A percentile compares a stretch with the other conserved stretches of the same genome.
These are phyloP conservation scores for Macrophomina tecta DNA, from an alignment of 2,329 filamentous ascomycete genomes.

Conservation along the genomic window DNA sequence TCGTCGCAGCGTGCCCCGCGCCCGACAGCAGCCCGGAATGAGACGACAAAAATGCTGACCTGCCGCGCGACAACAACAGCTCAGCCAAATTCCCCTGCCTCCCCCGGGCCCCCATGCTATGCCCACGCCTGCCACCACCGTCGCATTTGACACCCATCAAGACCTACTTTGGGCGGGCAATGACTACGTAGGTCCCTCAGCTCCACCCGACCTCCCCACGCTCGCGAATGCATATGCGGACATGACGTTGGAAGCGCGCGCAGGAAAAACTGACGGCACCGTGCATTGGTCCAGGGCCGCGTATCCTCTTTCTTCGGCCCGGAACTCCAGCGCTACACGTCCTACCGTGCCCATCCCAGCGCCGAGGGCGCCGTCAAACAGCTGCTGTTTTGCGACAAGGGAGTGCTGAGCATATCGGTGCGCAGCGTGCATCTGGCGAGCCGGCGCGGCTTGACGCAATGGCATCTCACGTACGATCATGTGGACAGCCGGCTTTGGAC, in stretches of 20 bases:
- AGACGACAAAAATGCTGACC: not conserved
- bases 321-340: constrained; percentile 88
- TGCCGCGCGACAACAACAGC: constrained; percentile 55
- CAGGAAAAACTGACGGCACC: not conserved
- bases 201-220: not conserved
- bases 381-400: constrained; percentile 88
- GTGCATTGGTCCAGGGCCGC: constrained; percentile 70
- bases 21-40: not conserved
- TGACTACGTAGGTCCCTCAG: constrained; percentile 70
- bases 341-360: constrained; percentile 78
- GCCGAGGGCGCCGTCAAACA: constrained; percentile 83
- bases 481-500: not conserved
- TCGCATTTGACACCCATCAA: constrained; percentile 87
- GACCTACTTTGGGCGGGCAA: constrained; percentile 95
- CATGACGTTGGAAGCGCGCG: not conserved
- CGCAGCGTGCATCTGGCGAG: constrained; percentile 88
- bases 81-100: constrained; percentile 81
- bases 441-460: constrained; percentile 80
- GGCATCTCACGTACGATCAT: constrained; percentile 76
- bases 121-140: constrained; percentile 74
- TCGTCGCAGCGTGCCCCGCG: not conserved
- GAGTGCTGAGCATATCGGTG: constrained; percentile 82
- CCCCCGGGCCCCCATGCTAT: constrained; percentile 73
- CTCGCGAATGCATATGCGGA: not conserved
- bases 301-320: constrained; percentile 86